phyloP scores from a whole-genome alignment of 805 yeast genomes.

The Wickerhamiella vanderwaltii region DNA sequence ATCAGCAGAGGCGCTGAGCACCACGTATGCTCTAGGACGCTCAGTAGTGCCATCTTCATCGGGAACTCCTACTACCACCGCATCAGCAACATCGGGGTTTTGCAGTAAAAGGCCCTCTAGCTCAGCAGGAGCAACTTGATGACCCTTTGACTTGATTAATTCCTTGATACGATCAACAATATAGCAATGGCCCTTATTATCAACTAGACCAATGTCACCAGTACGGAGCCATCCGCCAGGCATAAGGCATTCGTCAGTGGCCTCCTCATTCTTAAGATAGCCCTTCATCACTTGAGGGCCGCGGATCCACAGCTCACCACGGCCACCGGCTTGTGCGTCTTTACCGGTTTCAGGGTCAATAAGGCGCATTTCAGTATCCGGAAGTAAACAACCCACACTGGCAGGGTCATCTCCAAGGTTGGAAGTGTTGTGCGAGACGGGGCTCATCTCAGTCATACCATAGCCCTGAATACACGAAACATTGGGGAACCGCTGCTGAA shows the following conservation, averaged over 20 bases:
- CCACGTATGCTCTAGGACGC: constrained; percentile 31
- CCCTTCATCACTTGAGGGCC: constrained; percentile 45
- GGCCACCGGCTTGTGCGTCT: constrained; percentile 39
- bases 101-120: constrained; percentile 73
- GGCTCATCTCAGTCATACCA: constrained; percentile 54
- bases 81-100: constrained; percentile 67
- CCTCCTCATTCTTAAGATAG: constrained; percentile 39
- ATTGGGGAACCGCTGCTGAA: constrained; percentile 14
- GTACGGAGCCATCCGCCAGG: constrained; percentile 46
- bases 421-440: constrained; percentile 32
- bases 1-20: constrained; percentile 19
- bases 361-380: constrained; percentile 41
- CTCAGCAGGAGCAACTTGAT: constrained; percentile 89
- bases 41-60: constrained; percentile 73
- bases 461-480: constrained; percentile 20
- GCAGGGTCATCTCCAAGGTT: constrained; percentile 33
- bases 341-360: constrained; percentile 29
- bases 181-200: constrained; percentile 29
- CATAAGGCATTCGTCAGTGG: constrained; percentile 36
- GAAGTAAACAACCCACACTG: constrained; percentile 34
- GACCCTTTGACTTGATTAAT: constrained; percentile 60
- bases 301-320: constrained; percentile 46
- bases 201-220: constrained; percentile 41
- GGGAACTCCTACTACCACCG: constrained; percentile 72
- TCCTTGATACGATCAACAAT: constrained; percentile 56